A percentile compares a stretch with the other conserved stretches of the same genome.
Evolutionary conservation across 176 grass and related monocot genomes (phyloP).

Genomic region (Poa pratensis): DNA sequence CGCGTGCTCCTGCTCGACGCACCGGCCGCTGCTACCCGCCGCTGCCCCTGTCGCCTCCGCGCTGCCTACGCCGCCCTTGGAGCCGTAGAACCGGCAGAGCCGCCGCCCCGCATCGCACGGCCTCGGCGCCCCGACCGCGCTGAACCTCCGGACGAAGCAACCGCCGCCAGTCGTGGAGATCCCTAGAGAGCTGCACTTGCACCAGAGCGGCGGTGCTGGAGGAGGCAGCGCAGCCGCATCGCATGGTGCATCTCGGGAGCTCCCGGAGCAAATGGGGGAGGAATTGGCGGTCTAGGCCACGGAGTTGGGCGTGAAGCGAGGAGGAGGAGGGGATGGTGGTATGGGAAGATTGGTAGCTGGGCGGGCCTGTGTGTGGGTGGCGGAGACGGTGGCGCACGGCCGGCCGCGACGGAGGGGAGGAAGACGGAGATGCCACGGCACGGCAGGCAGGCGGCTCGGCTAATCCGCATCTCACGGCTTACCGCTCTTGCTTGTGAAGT

Average conservation of each 20-base stretch:
- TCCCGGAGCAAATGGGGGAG: conserved; percentile 34
- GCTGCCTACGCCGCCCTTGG: conserved; percentile 75
- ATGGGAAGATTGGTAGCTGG: neutral
- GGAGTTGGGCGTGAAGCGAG: neutral
- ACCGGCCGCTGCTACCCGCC: conserved; percentile 45
- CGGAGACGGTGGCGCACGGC: conserved; percentile 46
- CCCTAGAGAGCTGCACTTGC: conserved; percentile 44
- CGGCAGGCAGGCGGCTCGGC: conserved; percentile 42
- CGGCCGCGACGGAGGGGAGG: conserved; percentile 42
- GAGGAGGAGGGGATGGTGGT: neutral
- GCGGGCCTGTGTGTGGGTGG: neutral
- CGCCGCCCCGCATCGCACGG: conserved; percentile 33
- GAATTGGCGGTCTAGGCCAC: conserved; percentile 22
- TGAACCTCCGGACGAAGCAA: conserved; percentile 51
- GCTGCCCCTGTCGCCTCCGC: conserved; percentile 47
- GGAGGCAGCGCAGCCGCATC: conserved; percentile 56
- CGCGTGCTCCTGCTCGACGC: conserved; percentile 72
- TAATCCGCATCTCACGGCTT: conserved; percentile 53
- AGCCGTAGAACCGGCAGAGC: conserved; percentile 70
- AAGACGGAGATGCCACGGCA: conserved; percentile 54
- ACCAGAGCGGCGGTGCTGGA: conserved; percentile 44
- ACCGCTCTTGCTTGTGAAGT: conserved; percentile 27
- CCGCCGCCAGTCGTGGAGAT: conserved; percentile 46
- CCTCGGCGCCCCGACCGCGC: conserved; percentile 38
- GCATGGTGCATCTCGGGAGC: conserved; percentile 59